phyloP scores from a whole-genome alignment of 139 green algal genomes.

The Micractinium conductrix region DNA sequence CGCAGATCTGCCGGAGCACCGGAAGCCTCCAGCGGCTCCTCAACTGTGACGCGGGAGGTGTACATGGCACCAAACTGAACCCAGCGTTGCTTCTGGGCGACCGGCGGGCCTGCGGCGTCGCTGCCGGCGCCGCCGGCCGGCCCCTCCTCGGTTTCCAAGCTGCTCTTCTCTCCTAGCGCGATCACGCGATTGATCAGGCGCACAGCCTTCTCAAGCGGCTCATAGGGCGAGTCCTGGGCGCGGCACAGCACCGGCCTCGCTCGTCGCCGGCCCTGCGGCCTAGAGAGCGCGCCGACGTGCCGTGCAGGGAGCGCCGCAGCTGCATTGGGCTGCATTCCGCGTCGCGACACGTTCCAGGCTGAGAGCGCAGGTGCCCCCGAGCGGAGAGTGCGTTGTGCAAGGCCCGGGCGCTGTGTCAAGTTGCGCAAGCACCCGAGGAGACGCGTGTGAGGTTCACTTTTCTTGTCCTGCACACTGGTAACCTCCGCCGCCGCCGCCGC shows the following conservation, averaged over 20 bases:
- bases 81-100: slow-evolving; percentile 27
- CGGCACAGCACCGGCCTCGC: neutral
- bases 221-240: slow-evolving; percentile 31
- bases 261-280: neutral
- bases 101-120: neutral
- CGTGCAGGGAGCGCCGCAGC: no score
- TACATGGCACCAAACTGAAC: slow-evolving; percentile 40
- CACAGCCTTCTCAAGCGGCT: slow-evolving; percentile 39
- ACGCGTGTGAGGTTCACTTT: no score
- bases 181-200: slow-evolving; percentile 44
- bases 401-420: no score
- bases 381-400: no score
- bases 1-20: neutral
- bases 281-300: neutral
- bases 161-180: neutral
- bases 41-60: neutral
- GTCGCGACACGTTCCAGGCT: no score
- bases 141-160: no score
- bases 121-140: neutral
- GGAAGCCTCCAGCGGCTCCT: neutral
- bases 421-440: no score
- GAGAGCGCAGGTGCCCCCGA: no score
- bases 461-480: no score
- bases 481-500: no score
- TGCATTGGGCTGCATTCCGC: no score